Evolutionary conservation across 2,329 filamentous ascomycete species (phyloP).

Genomic region (Dothistroma pini): DNA sequence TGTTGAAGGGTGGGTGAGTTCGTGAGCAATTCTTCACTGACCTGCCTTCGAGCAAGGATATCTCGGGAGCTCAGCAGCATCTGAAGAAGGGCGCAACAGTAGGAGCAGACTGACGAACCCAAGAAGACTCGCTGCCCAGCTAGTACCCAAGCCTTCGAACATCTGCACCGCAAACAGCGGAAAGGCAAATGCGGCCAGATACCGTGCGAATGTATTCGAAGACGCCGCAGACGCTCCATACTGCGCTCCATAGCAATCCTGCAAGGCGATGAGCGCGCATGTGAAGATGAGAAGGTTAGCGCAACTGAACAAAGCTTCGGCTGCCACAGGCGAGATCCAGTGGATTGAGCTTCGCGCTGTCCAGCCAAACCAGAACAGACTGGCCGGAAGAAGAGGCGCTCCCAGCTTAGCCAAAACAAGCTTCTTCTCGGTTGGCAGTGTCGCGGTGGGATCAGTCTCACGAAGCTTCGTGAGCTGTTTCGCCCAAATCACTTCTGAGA

Average conservation of each 20-base stretch:
- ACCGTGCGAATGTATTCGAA: slow-evolving; percentile 56
- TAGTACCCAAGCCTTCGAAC: slow-evolving; percentile 37
- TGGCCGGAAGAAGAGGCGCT: slow-evolving; percentile 12
- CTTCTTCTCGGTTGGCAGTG: slow-evolving; percentile 7
- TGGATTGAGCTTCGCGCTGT: slow-evolving; percentile 30
- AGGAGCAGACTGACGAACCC: slow-evolving; percentile 37
- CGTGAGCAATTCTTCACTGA: slow-evolving; percentile 65
- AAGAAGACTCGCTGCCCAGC: slow-evolving; percentile 39
- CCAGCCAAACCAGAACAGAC: slow-evolving; percentile 38
- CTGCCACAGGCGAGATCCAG: slow-evolving; percentile 38
- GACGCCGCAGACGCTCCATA: slow-evolving; percentile 54
- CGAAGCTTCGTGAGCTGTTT: neutral
- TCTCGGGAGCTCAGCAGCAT: slow-evolving; percentile 66
- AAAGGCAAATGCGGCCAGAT: slow-evolving; percentile 54
- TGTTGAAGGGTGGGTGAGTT: slow-evolving; percentile 63
- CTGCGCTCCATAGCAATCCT: slow-evolving; percentile 53
- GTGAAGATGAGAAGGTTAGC: slow-evolving; percentile 41
- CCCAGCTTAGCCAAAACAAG: slow-evolving; percentile 15
- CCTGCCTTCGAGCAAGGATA: slow-evolving; percentile 61
- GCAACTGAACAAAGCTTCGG: slow-evolving; percentile 27
- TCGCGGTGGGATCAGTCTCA: neutral
- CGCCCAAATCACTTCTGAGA: neutral
- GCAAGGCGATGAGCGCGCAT: slow-evolving; percentile 42
- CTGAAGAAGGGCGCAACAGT: slow-evolving; percentile 45
- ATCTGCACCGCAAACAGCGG: slow-evolving; percentile 49